Percentiles rank a stretch among this genome's conserved stretches.
These are phyloP conservation scores for Pleurotus platypus DNA, from an alignment of 768 basidiomycete species.

Conservation along the genomic window DNA sequence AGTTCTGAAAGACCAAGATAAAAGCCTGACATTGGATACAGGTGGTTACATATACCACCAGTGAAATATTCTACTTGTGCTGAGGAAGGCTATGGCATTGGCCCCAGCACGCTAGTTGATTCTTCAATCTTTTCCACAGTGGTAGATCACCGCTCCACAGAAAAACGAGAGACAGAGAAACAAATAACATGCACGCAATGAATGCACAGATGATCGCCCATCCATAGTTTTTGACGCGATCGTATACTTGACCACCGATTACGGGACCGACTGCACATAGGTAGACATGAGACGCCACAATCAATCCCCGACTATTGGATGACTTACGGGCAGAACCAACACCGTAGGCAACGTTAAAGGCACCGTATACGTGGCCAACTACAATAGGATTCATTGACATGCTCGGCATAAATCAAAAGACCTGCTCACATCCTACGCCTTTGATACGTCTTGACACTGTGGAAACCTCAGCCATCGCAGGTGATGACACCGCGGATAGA, in stretches of 20 bases:
- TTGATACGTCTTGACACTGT: conserved; percentile 49
- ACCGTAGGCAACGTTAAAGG: conserved; percentile 70
- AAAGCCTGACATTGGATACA: too few species aligned
- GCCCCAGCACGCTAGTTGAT: background rate
- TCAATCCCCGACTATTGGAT: background rate
- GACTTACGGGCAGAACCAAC: conserved; percentile 56
- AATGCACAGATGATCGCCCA: conserved; percentile 60
- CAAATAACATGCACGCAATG: conserved; percentile 35
- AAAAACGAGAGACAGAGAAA: conserved; percentile 35
- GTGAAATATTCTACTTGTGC: too few species aligned
- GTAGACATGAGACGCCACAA: conserved; percentile 2
- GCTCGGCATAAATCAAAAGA: background rate
- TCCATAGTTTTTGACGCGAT: conserved; percentile 42
- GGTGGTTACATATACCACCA: too few species aligned
- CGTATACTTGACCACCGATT: conserved; percentile 68
- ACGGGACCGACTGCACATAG: conserved; percentile 57
- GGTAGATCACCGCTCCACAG: conserved; percentile 42
- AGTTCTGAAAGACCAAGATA: too few species aligned
- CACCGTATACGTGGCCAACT: conserved; percentile 76
- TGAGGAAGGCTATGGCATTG: too few species aligned
- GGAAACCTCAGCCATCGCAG: conserved; percentile 66
- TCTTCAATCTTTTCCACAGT: background rate
- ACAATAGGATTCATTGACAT: background rate
- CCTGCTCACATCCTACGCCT: conserved; percentile 63
- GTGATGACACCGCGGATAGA: conserved; percentile 53